Evolutionary conservation across 2,329 filamentous ascomycete species (phyloP), one percentile per base, ranked within the genome.

Genomic region (Penicillium aurantiogriseum): DNA sequence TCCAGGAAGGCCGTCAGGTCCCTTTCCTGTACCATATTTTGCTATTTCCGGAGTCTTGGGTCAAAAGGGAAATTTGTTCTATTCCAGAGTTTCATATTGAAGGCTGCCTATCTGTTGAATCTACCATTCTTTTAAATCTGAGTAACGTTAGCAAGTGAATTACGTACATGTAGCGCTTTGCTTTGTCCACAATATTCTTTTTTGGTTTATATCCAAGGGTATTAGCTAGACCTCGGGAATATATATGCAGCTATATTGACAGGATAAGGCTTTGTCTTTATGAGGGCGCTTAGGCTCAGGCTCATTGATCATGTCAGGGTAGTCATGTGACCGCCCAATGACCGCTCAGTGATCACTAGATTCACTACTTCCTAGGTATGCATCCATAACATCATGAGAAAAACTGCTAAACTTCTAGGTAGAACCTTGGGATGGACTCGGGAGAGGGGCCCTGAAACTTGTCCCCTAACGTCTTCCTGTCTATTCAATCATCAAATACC

Each of bases 21-120:
- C 46, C n/a, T 66, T 71, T 72, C 69, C 71, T 77, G 74, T 77
- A 76, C 67, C 71, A 76, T 77, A 76, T 66, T 62, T 68, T 69
- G 62, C 63, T 61, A 56, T 62, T 63, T 64, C 65, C 59, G 74
- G 74, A 76, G 74, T 77, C 70, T 65, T 71, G 74, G 69, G 69
- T 71, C 70, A 74, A 75, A 74, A 72, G 68, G 67, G 65, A 67
- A 69, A 56, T 56, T 53, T 53, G 54, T 71, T 64, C 56, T 64
- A 65, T 68, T 65, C 66, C 61, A 65, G 63, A 62, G 59, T 66
- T 64, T 65, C 58, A 57, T 49, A 57, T 65, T 60, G 59, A 59
- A 60, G 63, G 62, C 58, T 62, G 59, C 62, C 63, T 55, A 51
- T 51, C 36, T 56, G 49, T 45, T 51, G 53, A 51, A 56, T 56